Evolutionary conservation across 75 land plant genomes (phyloP).

Genomic region (Cryptomeria japonica): DNA sequence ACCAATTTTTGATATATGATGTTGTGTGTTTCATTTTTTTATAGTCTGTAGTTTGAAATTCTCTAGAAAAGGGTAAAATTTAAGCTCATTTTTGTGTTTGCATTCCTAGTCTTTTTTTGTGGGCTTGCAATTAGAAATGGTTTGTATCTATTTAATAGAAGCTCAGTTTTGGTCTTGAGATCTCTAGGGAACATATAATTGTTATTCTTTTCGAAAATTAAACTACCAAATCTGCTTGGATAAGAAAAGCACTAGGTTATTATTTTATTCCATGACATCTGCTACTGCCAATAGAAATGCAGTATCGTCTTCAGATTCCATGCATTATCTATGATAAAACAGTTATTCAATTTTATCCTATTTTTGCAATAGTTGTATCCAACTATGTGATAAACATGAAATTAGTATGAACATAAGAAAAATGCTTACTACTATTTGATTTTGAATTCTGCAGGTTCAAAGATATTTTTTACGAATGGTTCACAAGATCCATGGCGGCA

Average conservation of each 20-base stretch:
- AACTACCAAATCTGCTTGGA: neutral
- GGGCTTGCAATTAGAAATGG: neutral
- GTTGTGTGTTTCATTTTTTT: neutral
- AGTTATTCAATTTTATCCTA: neutral
- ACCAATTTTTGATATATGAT: neutral
- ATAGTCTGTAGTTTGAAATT: neutral
- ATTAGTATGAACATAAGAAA: neutral
- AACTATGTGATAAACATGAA: neutral
- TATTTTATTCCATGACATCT: neutral
- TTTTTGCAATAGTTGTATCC: neutral
- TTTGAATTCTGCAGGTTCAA: constrained; percentile 60
- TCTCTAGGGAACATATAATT: neutral
- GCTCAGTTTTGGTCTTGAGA: neutral
- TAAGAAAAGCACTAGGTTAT: neutral
- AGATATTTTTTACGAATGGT: constrained; percentile 92
- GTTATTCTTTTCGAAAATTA: neutral
- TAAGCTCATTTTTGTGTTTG: neutral
- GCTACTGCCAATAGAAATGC: neutral
- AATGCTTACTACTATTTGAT: neutral
- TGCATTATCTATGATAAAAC: neutral
- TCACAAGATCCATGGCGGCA: constrained; percentile 99
- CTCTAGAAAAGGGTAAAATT: neutral
- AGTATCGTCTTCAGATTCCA: neutral
- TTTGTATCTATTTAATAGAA: neutral
- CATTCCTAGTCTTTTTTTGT: neutral